Base-by-base conservation (phyloP, 345 rosid species). In the Laguncularia racemosa region DNA sequence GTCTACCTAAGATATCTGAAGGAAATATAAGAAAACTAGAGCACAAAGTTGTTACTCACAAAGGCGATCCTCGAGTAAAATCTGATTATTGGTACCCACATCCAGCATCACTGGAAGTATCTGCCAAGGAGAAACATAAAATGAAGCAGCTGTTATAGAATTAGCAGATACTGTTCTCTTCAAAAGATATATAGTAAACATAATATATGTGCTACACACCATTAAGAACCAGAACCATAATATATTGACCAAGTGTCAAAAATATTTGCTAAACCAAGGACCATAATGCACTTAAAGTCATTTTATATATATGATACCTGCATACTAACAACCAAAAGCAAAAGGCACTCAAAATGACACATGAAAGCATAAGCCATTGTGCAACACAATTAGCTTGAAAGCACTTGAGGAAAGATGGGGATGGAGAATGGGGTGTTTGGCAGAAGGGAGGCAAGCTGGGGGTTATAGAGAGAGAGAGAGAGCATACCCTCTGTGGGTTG, bases 61-160 rank as follows among this genome's bases (percentile, higher is more conserved):
- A 38, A 87, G 97, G 46, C 64, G 89, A 60, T 93, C 86, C 71
- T 87, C 81, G 23, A 89, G 90, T 55, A 93, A 85, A 75, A 73
- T 89, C 66, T 87, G 83, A 71, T 93, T 93, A 79, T 87, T 93
- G 14, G 97, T 93, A 4, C 97, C 99, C 55, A 93, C 96, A 65
- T 93, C 99, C 46, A 93, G 69, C 97, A 93, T 93, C 63, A 93
- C 74, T 2, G 99, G 99, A 57, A 93, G 86, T 66, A 89, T 77
- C 99, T 93, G 76, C 33, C 59, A 56, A 53, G 48, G 63, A 65
- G 38, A 55, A 44, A 63, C 20, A 46, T 46, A 18, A 44, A 1
- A 33, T 33, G 40, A 33, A 33, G 40, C 40, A 33, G 4, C 40
- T 33, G 9, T 33, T 33, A n/a, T 16, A 44, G 58, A 53, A 44